Evolutionary conservation across 805 yeast genomes (phyloP).

Genomic region (Grigorovia transvaalensis): DNA sequence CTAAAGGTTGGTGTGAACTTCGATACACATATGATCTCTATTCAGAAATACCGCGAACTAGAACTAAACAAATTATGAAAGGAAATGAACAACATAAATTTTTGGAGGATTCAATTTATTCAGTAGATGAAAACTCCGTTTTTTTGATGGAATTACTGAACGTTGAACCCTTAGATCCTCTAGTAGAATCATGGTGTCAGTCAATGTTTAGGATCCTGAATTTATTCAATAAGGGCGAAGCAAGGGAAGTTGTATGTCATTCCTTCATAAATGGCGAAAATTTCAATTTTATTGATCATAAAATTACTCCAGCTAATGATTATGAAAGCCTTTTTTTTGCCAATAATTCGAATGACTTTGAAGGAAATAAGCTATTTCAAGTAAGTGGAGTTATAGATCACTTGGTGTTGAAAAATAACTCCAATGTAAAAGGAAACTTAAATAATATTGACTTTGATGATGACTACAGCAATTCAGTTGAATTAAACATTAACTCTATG

Average conservation of each 20-base stretch:
- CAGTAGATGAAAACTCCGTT: conserved; percentile 13
- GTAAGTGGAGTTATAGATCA: conserved; percentile 61
- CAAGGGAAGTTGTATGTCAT: conserved; percentile 55
- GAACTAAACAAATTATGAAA: conserved; percentile 33
- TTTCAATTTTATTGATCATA: conserved; percentile 22
- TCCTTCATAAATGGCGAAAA: conserved; percentile 24
- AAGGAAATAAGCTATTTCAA: conserved; percentile 29
- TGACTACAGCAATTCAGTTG: not conserved
- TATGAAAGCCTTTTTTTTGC: not conserved
- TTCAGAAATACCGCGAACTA: conserved; percentile 30
- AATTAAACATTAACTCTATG: not conserved
- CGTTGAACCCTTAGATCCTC: conserved; percentile 11
- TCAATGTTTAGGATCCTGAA: conserved; percentile 33
- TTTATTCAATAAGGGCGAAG: conserved; percentile 36
- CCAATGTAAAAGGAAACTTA: not conserved
- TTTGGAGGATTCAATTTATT: conserved; percentile 41
- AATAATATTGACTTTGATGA: too few species aligned
- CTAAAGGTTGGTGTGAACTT: conserved; percentile 62
- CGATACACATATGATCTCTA: conserved; percentile 43
- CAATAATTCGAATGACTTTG: conserved; percentile 4
- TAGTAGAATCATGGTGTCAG: conserved; percentile 32
- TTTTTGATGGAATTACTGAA: conserved; percentile 13
- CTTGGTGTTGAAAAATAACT: conserved; percentile 19
- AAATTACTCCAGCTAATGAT: not conserved
- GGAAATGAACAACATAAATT: conserved; percentile 41